A percentile compares a stretch with the other conserved stretches of the same genome.
Conservation (phyloP, 331 rosid species). For the Acacia concinna region DNA sequence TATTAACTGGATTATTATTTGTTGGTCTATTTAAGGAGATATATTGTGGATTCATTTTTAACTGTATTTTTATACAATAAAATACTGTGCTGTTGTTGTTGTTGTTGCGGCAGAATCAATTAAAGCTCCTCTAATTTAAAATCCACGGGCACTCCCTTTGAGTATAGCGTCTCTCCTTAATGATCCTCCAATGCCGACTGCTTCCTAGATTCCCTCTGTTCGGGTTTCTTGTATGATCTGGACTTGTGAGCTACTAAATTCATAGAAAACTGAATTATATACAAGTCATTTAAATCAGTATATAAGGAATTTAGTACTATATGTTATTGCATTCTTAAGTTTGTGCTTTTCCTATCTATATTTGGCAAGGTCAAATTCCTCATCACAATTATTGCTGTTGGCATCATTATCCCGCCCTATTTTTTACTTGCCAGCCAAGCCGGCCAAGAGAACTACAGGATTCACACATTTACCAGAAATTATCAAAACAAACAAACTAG, state of each 20-base stretch:
- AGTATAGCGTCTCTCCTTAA: no score
- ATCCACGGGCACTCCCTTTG: no score
- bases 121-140: no score
- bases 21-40: neutral
- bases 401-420: conserved; percentile 2
- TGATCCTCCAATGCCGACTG: no score
- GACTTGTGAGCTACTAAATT: neutral
- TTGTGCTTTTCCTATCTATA: neutral
- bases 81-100: no score
- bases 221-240: no score
- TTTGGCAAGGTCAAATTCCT: conserved; percentile 9
- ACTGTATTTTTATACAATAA: no score
- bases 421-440: neutral
- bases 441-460: neutral
- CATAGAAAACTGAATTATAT: neutral
- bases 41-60: neutral
- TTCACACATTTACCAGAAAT: neutral
- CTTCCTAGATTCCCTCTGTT: no score
- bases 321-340: neutral
- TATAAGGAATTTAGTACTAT: no score
- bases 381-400: conserved; percentile 2
- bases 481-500: neutral
- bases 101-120: no score
- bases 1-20: neutral
- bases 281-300: neutral